Base-by-base conservation (phyloP, 1,139 yeast species). In the Keqinozyma sinolaborantium region DNA sequence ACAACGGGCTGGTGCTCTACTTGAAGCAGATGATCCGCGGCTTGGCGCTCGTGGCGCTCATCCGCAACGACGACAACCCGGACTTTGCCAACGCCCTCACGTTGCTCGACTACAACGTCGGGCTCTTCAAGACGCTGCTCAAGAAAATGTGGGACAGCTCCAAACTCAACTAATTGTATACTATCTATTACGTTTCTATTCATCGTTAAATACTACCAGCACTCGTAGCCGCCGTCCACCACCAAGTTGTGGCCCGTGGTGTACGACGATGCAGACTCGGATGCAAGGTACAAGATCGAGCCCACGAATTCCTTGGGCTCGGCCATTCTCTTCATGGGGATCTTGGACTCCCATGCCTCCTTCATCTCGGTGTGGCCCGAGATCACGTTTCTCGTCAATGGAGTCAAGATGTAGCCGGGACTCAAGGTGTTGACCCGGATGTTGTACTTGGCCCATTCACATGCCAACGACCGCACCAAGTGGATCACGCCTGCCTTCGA, bases 1-100 rank as follows among this genome's bases (percentile, higher is more conserved):
- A 85, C 33, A 88, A 85, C 56, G 97, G 96, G 0, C 75, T 86
- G 20, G 77, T 84, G 21, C 66, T 92, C 28, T 88, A 88, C 49
- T 68, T 92, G 52, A 82, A 83, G 42, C 95, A 87, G 51, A 88
- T 92, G 95, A 84, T 92, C 35, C 73, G 95, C 45, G 97, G 97
- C 0, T 67, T 90, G 45, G 96, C 97, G 2, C 67, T 92, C 37
- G 96, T 92, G 26, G 95, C 95, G 1, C 70, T 90, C 38, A 80
- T 87, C 24, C 74, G 81, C 30, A 88, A 77, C 35, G 77, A 74
- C 16, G 55, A 58, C 14, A 58, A 52, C 36, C 56, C 60, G 30
- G 75, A 72, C 34, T 64, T 68, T 29, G 67, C 78, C 11, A 61
- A 66, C 32, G 79, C 74, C 35, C 60, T 85, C 48, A 81, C 95